Evolutionary conservation across 2,329 filamentous ascomycete genomes (phyloP).

Genomic region (Thelonectria olida): DNA sequence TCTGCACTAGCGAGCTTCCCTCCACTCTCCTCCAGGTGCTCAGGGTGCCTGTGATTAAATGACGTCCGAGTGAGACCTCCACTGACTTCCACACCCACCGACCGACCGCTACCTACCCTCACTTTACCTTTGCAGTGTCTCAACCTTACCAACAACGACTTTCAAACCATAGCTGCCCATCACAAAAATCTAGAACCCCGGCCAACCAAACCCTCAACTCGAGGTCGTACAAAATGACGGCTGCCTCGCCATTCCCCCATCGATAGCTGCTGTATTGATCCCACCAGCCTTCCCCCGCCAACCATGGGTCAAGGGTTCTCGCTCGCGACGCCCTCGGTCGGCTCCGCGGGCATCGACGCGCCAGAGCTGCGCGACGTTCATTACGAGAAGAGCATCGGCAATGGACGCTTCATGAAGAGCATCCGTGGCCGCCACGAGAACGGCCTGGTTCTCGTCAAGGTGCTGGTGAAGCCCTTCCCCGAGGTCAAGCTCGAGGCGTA

Average conservation of each 20-base stretch:
- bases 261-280: constrained; percentile 37
- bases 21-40: too few species aligned
- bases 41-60: constrained; percentile 15
- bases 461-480: constrained; percentile 90
- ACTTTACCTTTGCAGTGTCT: neutral
- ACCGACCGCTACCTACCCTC: constrained; percentile 1
- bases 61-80: constrained; percentile 22
- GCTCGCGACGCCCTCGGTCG: constrained; percentile 88
- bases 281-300: constrained; percentile 24
- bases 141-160: neutral
- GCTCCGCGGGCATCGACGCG: constrained; percentile 91
- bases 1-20: too few species aligned
- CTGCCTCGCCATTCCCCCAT: constrained; percentile 28
- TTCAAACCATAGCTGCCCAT: neutral
- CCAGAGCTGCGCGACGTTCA: constrained; percentile 89
- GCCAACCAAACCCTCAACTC: neutral
- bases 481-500: constrained; percentile 84
- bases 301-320: constrained; percentile 97
- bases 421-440: constrained; percentile 90
- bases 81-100: neutral
- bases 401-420: constrained; percentile 95
- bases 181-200: neutral
- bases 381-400: constrained; percentile 92
- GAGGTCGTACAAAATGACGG: constrained; percentile 36
- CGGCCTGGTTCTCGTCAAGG: constrained; percentile 92